Conservation (phyloP, 2,329 filamentous ascomycete genomes). For the Fusarium palustre region DNA sequence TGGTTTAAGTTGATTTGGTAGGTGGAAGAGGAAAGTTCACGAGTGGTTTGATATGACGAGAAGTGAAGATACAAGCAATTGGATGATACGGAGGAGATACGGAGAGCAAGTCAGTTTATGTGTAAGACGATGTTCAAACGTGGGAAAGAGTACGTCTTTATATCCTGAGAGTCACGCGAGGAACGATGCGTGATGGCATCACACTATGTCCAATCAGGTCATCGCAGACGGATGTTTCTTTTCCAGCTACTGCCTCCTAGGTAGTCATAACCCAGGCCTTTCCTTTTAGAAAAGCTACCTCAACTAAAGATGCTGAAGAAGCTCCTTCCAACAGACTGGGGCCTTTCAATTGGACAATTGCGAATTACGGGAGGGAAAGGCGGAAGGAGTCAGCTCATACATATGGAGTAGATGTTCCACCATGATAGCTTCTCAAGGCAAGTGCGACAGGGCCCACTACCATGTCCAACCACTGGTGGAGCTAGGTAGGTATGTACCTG, state of each 20-base stretch:
- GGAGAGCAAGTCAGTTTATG: neutral
- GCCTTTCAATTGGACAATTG: slow-evolving; percentile 33
- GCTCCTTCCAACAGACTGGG: slow-evolving; percentile 17
- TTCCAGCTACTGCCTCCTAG: slow-evolving; percentile 7
- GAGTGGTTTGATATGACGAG: neutral
- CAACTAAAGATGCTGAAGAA: slow-evolving; percentile 6
- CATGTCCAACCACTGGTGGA: neutral
- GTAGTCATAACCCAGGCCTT: neutral
- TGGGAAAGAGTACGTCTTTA: slow-evolving; percentile 41
- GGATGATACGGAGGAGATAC: slow-evolving; percentile 11
- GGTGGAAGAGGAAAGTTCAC: slow-evolving; percentile 2
- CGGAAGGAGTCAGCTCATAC: slow-evolving; percentile 19
- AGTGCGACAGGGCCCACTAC: slow-evolving; percentile 17
- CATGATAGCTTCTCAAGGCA: slow-evolving; percentile 18
- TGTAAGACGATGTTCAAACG: slow-evolving; percentile 9
- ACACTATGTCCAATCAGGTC: slow-evolving; percentile 47
- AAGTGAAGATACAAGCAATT: neutral
- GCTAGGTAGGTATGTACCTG: no score
- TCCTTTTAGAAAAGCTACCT: neutral
- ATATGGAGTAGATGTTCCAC: slow-evolving; percentile 1
- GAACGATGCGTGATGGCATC: slow-evolving; percentile 43
- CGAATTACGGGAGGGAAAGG: slow-evolving; percentile 14
- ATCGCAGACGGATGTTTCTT: slow-evolving; percentile 35
- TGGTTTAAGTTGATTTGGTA: neutral
- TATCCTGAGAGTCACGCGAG: slow-evolving; percentile 48